Conservation (phyloP, 2,329 filamentous ascomycete genomes). For the Scedosporium boydii region DNA sequence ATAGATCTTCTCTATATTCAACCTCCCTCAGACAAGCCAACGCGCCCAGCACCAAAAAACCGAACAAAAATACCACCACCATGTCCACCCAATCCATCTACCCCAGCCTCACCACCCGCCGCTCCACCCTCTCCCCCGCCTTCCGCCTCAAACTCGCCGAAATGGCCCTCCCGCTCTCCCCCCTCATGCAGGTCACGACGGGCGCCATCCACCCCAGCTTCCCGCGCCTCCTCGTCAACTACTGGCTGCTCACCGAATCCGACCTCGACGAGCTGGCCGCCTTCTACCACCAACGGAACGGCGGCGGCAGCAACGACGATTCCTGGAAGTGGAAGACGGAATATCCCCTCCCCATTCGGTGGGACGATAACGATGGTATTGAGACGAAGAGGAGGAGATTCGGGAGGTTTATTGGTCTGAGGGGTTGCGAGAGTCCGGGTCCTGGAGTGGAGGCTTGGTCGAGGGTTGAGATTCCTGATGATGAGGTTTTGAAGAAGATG, state of each 20-base stretch:
- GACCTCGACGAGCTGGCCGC: slow-evolving; percentile 61
- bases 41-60: not conserved
- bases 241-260: slow-evolving; percentile 63
- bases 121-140: slow-evolving; percentile 34
- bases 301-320: slow-evolving; percentile 21
- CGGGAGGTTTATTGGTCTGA: slow-evolving; percentile 63
- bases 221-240: slow-evolving; percentile 57
- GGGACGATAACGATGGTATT: slow-evolving; percentile 41
- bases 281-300: slow-evolving; percentile 64
- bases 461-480: not conserved
- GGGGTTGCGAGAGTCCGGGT: slow-evolving; percentile 22
- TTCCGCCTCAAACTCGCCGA: slow-evolving; percentile 54
- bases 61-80: slow-evolving; percentile 1
- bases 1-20: not conserved
- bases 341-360: slow-evolving; percentile 62
- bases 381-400: slow-evolving; percentile 65
- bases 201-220: slow-evolving; percentile 57
- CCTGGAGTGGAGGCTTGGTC: not conserved
- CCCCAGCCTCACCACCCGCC: slow-evolving; percentile 24
- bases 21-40: not conserved
- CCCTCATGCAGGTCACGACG: slow-evolving; percentile 54
- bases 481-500: not conserved
- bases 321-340: slow-evolving; percentile 31
- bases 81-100: slow-evolving; percentile 7
- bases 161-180: slow-evolving; percentile 56